Evolutionary conservation across 345 rosid species (phyloP).

Genomic region (Rhodomyrtus tomentosa): DNA sequence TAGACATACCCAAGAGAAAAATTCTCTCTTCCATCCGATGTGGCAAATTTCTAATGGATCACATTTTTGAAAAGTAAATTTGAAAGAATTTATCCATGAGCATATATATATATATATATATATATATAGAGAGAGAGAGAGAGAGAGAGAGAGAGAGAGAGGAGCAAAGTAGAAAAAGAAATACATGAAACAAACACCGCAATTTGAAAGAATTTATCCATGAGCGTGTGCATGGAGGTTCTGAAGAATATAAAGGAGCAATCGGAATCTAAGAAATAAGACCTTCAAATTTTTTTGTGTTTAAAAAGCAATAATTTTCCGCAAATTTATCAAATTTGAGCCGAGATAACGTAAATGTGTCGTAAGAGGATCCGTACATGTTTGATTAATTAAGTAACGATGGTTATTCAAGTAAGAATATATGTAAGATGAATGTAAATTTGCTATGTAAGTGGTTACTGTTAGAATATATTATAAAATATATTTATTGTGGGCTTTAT

Average conservation of each 20-base stretch:
- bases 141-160: too few relatives aligned
- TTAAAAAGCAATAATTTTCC: not conserved
- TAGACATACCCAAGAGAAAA: not conserved
- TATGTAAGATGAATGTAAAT: not conserved
- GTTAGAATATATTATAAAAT: too few relatives aligned
- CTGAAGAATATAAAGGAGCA: not conserved
- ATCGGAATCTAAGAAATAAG: not conserved
- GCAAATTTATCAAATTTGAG: not conserved
- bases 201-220: too few relatives aligned
- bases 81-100: not conserved
- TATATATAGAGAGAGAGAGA: too few relatives aligned
- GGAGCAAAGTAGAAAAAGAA: not conserved
- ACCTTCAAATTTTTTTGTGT: not conserved
- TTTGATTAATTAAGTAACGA: not conserved
- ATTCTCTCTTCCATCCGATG: not conserved
- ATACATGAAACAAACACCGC: not conserved
- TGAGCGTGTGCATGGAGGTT: not conserved
- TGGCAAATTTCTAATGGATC: not conserved
- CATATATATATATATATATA: not conserved
- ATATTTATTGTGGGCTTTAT: too few relatives aligned
- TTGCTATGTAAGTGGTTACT: accelerated
- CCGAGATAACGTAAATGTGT: not conserved
- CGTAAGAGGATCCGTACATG: not conserved
- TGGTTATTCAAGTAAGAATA: not conserved
- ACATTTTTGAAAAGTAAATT: not conserved